Percentiles rank a stretch among this genome's conserved stretches.
Conservation (phyloP, 2,329 filamentous ascomycete genomes). For the Incumbomyces lentus region DNA sequence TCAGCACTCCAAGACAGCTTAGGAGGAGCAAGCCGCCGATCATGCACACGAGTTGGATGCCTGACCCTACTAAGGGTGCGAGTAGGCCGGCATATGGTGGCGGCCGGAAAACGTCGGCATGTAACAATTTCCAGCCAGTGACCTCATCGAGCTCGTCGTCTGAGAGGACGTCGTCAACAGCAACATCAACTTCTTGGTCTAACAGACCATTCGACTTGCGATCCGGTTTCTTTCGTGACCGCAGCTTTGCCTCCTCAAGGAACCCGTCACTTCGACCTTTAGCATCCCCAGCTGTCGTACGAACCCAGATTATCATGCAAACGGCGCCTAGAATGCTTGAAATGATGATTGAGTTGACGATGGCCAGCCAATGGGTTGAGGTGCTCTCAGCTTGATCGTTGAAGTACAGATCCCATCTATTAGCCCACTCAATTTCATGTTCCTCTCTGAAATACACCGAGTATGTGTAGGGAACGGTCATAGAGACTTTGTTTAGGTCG, state of each 20-base stretch:
- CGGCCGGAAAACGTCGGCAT: constrained; percentile 76
- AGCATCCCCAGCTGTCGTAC: constrained; percentile 69
- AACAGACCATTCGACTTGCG: constrained; percentile 44
- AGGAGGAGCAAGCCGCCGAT: constrained; percentile 59
- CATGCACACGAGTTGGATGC: constrained; percentile 80
- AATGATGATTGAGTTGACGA: constrained; percentile 77
- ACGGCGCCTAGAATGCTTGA: constrained; percentile 67
- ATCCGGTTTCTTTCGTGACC: constrained; percentile 39
- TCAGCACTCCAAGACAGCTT: constrained; percentile 66
- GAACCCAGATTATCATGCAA: constrained; percentile 68
- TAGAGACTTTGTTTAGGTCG: constrained; percentile 49
- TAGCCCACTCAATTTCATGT: constrained; percentile 66
- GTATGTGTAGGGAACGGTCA: constrained; percentile 76
- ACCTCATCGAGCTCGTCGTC: constrained; percentile 73
- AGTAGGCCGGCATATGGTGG: constrained; percentile 61
- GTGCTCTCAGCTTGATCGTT: constrained; percentile 74
- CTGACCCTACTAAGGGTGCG: constrained; percentile 72
- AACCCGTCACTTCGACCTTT: constrained; percentile 59
- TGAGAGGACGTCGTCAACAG: constrained; percentile 41
- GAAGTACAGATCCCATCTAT: constrained; percentile 83
- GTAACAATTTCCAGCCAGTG: constrained; percentile 78
- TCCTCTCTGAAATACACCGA: constrained; percentile 86
- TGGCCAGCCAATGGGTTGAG: constrained; percentile 78
- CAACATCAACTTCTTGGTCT: constrained; percentile 44
- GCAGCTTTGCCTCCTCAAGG: constrained; percentile 56